Evolutionary conservation across 768 basidiomycete species (phyloP), one percentile per base, ranked within the genome.

Genomic region (Leucocoprinus birnbaumii): DNA sequence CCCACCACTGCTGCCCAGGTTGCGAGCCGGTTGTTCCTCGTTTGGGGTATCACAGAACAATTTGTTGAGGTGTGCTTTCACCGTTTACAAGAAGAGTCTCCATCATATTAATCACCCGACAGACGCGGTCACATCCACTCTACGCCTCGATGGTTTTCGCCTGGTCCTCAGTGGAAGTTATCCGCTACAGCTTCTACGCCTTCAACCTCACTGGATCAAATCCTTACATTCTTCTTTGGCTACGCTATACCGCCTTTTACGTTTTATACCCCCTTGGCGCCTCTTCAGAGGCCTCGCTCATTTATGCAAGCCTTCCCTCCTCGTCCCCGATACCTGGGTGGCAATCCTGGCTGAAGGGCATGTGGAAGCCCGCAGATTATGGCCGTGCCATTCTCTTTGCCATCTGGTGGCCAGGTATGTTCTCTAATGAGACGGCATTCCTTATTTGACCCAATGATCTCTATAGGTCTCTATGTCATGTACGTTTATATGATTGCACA

Each of bases 231-330:
- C 79, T 91, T 41, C 72, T 85, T 22, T 89, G 80, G 74, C 68
- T 88, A 41, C 92, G 96, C 52, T 99, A 98, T 78, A 90, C 94
- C 18, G 83, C 92, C 7, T 99, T 98, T 71, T 96, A 89, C 70
- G 58, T 94, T 45, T 80, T 98, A n/a, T 98, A 99, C 73, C 94
- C 92, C 3, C 67, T 94, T 21, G 97, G 97, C 43, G 96, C 97
- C 1, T 80, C 82, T 5, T 94, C 91, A 21, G 97, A 99, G 70
- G 94, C 94, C 0, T 82, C 87, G 66, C 78, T 96, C 54, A 87
- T 86, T 64, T 86, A 85, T 64, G 79, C 86, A 1, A 89, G 91
- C 3, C 79, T 97, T 27, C 89, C 90, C 7, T 59, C 59, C 25
- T 73, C 74, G 4, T 70, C 73, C 5, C 73, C 73, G 9, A 59